Conservation (phyloP, 225 moss, liverwort and hornwort genomes). For the Marchantia polymorpha region DNA sequence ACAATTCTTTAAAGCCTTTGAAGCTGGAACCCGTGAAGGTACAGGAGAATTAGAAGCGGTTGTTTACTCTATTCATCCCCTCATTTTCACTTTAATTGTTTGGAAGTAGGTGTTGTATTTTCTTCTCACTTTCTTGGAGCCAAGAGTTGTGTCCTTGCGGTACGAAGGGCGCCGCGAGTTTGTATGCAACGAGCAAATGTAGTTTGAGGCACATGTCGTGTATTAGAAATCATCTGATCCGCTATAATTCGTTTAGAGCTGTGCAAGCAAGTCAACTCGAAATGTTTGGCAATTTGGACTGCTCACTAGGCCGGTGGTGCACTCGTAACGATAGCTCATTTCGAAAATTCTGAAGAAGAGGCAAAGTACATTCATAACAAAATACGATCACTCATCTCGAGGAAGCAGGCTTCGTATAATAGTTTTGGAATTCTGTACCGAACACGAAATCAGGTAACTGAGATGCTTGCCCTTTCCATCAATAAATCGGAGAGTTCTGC, state of each 20-base stretch:
- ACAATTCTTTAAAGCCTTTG: slow-evolving; percentile 25
- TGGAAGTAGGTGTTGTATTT: no score
- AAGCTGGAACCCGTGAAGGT: slow-evolving; percentile 35
- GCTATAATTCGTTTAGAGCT: background rate
- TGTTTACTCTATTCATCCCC: background rate
- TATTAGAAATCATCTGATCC: no score
- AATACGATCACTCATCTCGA: slow-evolving; percentile 27
- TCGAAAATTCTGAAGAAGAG: slow-evolving; percentile 27
- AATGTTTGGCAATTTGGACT: background rate
- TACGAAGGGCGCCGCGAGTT: no score
- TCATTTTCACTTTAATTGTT: background rate
- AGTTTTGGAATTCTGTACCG: slow-evolving; percentile 46
- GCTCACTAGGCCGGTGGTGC: slow-evolving; percentile 31
- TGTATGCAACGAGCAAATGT: no score
- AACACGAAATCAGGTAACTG: slow-evolving; percentile 35
- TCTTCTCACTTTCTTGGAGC: no score
- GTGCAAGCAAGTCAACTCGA: background rate
- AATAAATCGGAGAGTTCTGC: background rate
- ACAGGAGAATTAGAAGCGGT: background rate
- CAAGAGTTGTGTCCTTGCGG: no score
- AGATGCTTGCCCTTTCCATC: background rate
- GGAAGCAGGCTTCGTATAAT: slow-evolving; percentile 26
- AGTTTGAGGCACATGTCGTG: no score
- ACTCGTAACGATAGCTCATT: slow-evolving; percentile 30
- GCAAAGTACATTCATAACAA: slow-evolving; percentile 26